Percentiles rank a stretch among this genome's conserved stretches.
Conservation (phyloP, 768 basidiomycete genomes). For the Obba rivulosa region DNA sequence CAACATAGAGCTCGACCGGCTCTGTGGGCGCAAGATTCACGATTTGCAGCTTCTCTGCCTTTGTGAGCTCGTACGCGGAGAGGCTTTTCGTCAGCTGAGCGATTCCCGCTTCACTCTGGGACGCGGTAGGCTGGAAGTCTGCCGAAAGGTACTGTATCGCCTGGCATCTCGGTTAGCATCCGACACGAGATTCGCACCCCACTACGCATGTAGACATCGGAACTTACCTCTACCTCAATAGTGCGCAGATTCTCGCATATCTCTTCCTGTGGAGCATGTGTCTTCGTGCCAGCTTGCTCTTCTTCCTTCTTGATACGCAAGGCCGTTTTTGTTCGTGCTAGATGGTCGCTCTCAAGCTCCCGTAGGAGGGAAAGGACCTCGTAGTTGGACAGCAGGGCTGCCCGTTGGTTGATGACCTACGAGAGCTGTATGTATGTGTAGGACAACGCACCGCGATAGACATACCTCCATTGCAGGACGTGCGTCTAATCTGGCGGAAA, state of each 20-base stretch:
- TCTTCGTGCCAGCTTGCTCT: conserved; percentile 40
- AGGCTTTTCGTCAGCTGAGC: conserved; percentile 62
- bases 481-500: not conserved
- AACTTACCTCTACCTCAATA: conserved; percentile 73
- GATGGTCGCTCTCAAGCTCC: conserved; percentile 69
- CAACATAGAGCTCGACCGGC: conserved; percentile 84
- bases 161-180: conserved; percentile 33
- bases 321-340: conserved; percentile 64
- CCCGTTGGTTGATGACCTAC: conserved; percentile 63
- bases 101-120: conserved; percentile 64
- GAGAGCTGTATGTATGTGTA: not conserved
- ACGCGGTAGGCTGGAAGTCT: conserved; percentile 59
- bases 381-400: conserved; percentile 82
- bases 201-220: not conserved
- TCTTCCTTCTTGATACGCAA: conserved; percentile 76
- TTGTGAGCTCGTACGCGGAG: conserved; percentile 69
- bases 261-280: conserved; percentile 37
- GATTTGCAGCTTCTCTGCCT: conserved; percentile 87
- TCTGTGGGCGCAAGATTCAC: conserved; percentile 85
- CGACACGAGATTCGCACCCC: not conserved
- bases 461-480: conserved; percentile 21
- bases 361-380: conserved; percentile 80
- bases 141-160: conserved; percentile 82
- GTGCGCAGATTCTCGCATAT: conserved; percentile 80
- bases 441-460: not conserved